These are phyloP conservation scores for Cyclotella sp. DNA, from an alignment of 108 stramenopile species.

Conservation along the genomic window DNA sequence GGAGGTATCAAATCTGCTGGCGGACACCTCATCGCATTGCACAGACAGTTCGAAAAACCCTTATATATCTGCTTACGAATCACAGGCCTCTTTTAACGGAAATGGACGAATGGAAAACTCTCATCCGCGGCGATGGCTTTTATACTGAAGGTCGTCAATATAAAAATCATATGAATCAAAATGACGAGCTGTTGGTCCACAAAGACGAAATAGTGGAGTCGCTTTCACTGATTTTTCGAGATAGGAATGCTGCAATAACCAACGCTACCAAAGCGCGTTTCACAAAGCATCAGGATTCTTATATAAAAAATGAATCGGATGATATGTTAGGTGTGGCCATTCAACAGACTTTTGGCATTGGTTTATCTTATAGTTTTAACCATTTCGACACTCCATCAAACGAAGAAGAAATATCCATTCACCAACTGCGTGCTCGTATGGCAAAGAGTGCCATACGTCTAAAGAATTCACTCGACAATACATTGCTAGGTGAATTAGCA, in stretches of 20 bases:
- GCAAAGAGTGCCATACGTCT: slow-evolving; percentile 83
- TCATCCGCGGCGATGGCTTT: slow-evolving; percentile 38
- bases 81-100: slow-evolving; percentile 39
- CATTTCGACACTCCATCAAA: slow-evolving; percentile 55
- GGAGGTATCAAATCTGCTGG: slow-evolving; percentile 71
- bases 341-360: slow-evolving; percentile 77
- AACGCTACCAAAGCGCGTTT: slow-evolving; percentile 43
- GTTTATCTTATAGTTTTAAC: slow-evolving; percentile 78
- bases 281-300: slow-evolving; percentile 51
- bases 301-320: slow-evolving; percentile 43
- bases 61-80: slow-evolving; percentile 43
- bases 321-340: slow-evolving; percentile 88
- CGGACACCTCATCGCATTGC: slow-evolving; percentile 61
- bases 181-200: slow-evolving; percentile 26
- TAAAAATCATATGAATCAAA: slow-evolving; percentile 5
- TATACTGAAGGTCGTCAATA: slow-evolving; percentile 46
- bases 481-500: slow-evolving; percentile 48
- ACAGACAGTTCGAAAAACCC: slow-evolving; percentile 31
- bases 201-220: slow-evolving; percentile 46
- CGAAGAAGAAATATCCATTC: slow-evolving; percentile 55
- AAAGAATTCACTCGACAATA: slow-evolving; percentile 49
- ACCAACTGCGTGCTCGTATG: slow-evolving; percentile 75
- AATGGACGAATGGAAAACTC: slow-evolving; percentile 47
- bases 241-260: slow-evolving; percentile 42
- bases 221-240: slow-evolving; percentile 53